Evolutionary conservation across 1,284 basidiomycete species (phyloP).

Genomic region (Malassezia sympodialis): DNA sequence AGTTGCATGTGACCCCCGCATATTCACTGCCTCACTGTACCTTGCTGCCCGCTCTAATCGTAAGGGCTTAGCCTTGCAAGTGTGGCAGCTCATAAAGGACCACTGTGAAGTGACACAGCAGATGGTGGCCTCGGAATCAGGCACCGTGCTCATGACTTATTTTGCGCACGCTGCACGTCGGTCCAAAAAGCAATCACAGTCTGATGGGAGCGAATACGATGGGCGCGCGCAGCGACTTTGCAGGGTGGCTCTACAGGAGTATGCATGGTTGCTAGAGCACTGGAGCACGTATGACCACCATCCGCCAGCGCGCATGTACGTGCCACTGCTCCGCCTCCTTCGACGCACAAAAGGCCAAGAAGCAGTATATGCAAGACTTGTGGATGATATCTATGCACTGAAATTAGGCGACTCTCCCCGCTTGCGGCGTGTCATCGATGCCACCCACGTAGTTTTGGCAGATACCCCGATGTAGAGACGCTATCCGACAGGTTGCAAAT

Average conservation of each 20-base stretch:
- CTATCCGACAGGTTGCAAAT: slow-evolving; percentile 7
- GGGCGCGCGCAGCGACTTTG: slow-evolving; percentile 6
- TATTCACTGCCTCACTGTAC: slow-evolving; percentile 25
- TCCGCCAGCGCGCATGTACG: slow-evolving; percentile 7
- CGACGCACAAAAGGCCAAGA: slow-evolving; percentile 4
- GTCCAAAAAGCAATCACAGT: not conserved
- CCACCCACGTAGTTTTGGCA: not conserved
- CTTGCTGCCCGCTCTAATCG: slow-evolving; percentile 17
- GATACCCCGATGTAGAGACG: slow-evolving; percentile 1
- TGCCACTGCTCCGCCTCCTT: slow-evolving; percentile 8
- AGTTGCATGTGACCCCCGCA: slow-evolving; percentile 17
- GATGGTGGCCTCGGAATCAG: slow-evolving; percentile 21
- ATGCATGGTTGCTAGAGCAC: slow-evolving; percentile 14
- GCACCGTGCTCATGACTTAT: slow-evolving; percentile 26
- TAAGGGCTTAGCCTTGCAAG: not conserved
- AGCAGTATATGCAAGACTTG: slow-evolving; percentile 2
- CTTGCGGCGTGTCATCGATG: not conserved
- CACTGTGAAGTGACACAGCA: slow-evolving; percentile 17
- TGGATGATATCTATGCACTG: slow-evolving; percentile 6
- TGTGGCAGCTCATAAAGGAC: slow-evolving; percentile 31
- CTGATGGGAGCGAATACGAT: not conserved
- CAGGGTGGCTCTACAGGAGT: slow-evolving; percentile 10
- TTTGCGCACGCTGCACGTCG: slow-evolving; percentile 12
- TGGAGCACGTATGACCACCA: not conserved
- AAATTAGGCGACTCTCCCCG: not conserved